These are phyloP conservation scores for Leucosporidium yakuticum DNA, from an alignment of 768 basidiomycete species.

Conservation along the genomic window DNA sequence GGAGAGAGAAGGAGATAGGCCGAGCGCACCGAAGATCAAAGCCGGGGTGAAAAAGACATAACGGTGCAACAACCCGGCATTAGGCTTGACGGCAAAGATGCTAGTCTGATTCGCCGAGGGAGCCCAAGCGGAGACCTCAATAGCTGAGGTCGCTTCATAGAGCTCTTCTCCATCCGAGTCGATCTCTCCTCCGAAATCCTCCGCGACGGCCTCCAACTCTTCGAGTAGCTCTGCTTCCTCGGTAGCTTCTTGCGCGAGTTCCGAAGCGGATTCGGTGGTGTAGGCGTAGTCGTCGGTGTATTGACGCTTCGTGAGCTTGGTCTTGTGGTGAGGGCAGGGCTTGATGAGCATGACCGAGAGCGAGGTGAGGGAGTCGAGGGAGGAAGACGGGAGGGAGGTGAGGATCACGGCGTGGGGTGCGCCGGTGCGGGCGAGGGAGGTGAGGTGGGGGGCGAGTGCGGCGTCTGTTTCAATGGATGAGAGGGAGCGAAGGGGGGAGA, in stretches of 20 bases:
- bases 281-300: constrained; percentile 3
- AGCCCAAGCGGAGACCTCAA: not conserved
- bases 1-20: no score
- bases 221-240: not conserved
- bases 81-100: constrained; percentile 22
- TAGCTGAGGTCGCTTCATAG: not conserved
- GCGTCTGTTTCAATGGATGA: not conserved
- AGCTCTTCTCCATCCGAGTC: constrained; percentile 6
- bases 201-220: constrained; percentile 1
- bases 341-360: not conserved
- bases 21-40: constrained; percentile 23
- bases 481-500: no score
- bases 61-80: constrained; percentile 21
- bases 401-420: constrained; percentile 17
- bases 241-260: not conserved
- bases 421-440: not conserved
- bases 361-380: not conserved
- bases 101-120: constrained; percentile 22
- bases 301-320: constrained; percentile 9
- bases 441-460: not conserved
- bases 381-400: constrained; percentile 14
- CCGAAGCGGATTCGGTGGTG: not conserved
- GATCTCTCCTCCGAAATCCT: not conserved
- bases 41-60: constrained; percentile 31
- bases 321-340: not conserved